A percentile compares a stretch with the other conserved stretches of the same genome.
phyloP scores from a whole-genome alignment of 169 alveolate species.

The Theileria sp. region DNA sequence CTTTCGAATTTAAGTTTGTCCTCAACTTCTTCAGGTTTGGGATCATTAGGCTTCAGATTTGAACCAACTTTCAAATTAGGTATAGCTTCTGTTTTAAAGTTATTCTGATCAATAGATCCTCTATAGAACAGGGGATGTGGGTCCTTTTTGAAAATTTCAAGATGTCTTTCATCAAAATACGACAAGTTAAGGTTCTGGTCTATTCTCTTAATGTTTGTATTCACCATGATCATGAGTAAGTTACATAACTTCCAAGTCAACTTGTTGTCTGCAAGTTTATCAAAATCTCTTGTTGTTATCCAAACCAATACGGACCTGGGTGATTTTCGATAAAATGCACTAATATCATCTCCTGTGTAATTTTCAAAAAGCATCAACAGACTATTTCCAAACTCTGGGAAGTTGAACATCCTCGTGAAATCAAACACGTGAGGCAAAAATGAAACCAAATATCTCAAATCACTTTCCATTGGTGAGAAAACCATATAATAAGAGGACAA shows the following conservation, averaged over 20 bases:
- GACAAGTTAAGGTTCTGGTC: neutral
- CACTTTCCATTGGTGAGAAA: conserved; percentile 42
- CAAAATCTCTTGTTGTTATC: conserved; percentile 39
- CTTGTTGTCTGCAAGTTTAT: conserved; percentile 26
- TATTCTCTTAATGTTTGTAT: conserved; percentile 35
- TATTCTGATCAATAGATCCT: neutral
- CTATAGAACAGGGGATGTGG: neutral
- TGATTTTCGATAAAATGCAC: conserved; percentile 53
- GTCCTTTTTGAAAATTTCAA: neutral
- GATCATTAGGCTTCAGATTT: neutral
- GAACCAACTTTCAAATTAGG: neutral
- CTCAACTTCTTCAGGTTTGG: neutral
- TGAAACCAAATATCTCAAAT: conserved; percentile 21
- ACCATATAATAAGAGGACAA: conserved; percentile 21
- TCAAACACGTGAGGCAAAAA: conserved; percentile 48
- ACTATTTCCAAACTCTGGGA: conserved; percentile 14
- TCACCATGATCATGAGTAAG: conserved; percentile 21
- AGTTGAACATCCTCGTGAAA: conserved; percentile 9
- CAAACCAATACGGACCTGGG: conserved; percentile 11
- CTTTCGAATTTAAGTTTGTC: conserved; percentile 5
- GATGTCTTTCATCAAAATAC: neutral
- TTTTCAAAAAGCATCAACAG: conserved; percentile 30
- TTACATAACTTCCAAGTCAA: conserved; percentile 19
- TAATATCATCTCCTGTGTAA: conserved; percentile 2
- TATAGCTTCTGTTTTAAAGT: neutral